Base-by-base conservation (phyloP, 441 rosid species). In the Rhodomyrtus psidioides region DNA sequence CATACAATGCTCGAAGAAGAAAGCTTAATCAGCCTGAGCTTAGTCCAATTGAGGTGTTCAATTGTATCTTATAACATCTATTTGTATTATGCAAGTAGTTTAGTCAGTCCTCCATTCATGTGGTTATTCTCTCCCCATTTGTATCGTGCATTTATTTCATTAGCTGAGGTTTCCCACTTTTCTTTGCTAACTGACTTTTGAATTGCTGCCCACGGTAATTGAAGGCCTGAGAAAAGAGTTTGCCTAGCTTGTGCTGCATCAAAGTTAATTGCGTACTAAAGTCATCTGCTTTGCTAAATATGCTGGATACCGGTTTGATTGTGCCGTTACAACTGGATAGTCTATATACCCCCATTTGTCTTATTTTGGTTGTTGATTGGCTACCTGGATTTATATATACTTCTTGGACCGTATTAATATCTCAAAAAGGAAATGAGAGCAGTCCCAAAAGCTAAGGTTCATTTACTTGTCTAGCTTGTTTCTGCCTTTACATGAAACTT, bases 1-100 rank as follows among this genome's bases (percentile, higher is more conserved):
- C 99, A 10, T 96, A 93, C 59, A 97, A 96, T 94, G 98, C 99
- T 85, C 94, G 95, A 7, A 93, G 91, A 89, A 92, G 93, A 89
- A 93, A 93, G 87, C 96, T 94, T 54, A 95, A 95, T 46, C 84
- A 92, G 87, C 96, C 96, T 6, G 99, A 96, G 94, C 95, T 95
- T 89, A 93, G 95, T 84, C 98, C 99, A 14, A 90, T 97, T 76
- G 95, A 94, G 98, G 99, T 96, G 86, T 34, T 74, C 85, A 51
- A 82, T 58, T 81, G 15, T 53, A 30, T 9, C 55, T 79, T 39
- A 39, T 21, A 21, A 70, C 49, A 39, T 34, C 79, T 39, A 39
- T 70, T 21, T 70, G 49, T 39, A 10, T 70, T 70, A 70, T 21
- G 79, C 49, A 70, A 70, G 39, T 70, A 70, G 42, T 70, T 70